A percentile compares a stretch with the other conserved stretches of the same genome.
These are phyloP conservation scores for Coccomyxa sp. DNA, from an alignment of 139 green algal genomes.

Conservation along the genomic window DNA sequence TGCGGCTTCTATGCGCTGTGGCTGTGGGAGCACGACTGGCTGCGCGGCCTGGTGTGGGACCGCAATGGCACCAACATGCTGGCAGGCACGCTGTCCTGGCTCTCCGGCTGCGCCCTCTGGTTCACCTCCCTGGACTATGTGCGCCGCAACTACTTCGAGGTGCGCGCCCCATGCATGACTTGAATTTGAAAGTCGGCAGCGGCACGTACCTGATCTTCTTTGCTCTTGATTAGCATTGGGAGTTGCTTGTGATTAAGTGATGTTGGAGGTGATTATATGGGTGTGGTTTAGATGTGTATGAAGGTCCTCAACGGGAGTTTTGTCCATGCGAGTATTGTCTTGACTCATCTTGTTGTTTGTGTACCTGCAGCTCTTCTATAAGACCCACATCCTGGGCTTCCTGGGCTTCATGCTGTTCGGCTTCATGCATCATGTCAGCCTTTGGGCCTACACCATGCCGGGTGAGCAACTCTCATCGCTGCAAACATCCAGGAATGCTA, in stretches of 20 bases:
- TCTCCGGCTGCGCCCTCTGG: constrained; percentile 3
- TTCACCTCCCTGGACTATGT: constrained; percentile 1
- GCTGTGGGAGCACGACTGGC: neutral
- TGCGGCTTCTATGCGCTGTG: constrained; percentile 12
- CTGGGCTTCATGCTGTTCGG: constrained; percentile 20
- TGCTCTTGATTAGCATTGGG: neutral
- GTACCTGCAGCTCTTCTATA: constrained; percentile 24
- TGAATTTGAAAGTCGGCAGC: neutral
- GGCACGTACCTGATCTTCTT: neutral
- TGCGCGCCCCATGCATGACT: neutral
- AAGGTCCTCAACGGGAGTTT: neutral
- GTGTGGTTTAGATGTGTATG: neutral
- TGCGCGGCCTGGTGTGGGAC: neutral
- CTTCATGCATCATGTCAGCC: constrained; percentile 18
- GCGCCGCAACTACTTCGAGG: constrained; percentile 5
- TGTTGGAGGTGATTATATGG: neutral
- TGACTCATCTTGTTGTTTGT: neutral
- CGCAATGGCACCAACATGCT: constrained; percentile 2
- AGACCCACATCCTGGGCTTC: constrained; percentile 23
- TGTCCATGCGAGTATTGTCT: neutral
- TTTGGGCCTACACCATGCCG: constrained; percentile 7
- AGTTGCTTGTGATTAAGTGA: neutral
- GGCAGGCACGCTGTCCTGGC: constrained; percentile 3
- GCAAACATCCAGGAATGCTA: too few relatives aligned
- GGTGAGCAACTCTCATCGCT: neutral